These are phyloP conservation scores for Fusarium sterilihyphosum DNA, from an alignment of 2,329 filamentous ascomycete genomes.

Conservation along the genomic window DNA sequence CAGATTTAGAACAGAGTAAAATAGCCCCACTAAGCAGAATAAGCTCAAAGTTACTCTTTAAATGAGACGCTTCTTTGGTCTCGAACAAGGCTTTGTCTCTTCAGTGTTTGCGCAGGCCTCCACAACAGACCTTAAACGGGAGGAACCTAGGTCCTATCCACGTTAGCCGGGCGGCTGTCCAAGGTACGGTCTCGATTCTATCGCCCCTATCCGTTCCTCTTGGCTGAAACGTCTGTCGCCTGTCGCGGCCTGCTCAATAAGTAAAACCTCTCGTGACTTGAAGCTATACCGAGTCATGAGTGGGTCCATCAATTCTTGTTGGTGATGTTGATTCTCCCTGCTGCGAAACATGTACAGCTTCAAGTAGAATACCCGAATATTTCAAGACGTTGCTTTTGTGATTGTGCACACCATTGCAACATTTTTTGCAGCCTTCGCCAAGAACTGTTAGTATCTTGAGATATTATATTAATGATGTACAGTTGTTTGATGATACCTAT, in stretches of 20 bases:
- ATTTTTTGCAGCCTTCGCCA: neutral
- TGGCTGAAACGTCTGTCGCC: slow-evolving; percentile 21
- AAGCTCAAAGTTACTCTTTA: neutral
- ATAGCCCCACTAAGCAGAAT: neutral
- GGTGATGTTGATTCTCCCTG: neutral
- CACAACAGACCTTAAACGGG: slow-evolving; percentile 13
- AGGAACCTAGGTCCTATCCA: slow-evolving; percentile 13
- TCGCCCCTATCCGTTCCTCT: neutral
- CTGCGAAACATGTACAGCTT: slow-evolving; percentile 21
- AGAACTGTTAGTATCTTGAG: neutral
- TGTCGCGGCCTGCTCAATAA: slow-evolving; percentile 6
- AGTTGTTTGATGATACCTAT: neutral
- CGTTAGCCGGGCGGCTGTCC: slow-evolving; percentile 1
- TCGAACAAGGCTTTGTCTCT: slow-evolving; percentile 25
- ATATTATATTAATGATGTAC: neutral
- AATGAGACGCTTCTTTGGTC: slow-evolving; percentile 12
- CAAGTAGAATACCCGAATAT: slow-evolving; percentile 5
- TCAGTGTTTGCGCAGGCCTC: slow-evolving; percentile 1
- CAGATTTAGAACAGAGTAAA: neutral
- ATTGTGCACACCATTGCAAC: neutral
- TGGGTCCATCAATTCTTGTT: slow-evolving; percentile 3
- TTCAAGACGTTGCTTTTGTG: neutral
- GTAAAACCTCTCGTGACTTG: neutral
- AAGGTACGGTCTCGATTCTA: slow-evolving; percentile 14
- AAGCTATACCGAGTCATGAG: neutral